Base-by-base conservation (phyloP, 352 stramenopile species). In the Phytophthora hibernalis region DNA sequence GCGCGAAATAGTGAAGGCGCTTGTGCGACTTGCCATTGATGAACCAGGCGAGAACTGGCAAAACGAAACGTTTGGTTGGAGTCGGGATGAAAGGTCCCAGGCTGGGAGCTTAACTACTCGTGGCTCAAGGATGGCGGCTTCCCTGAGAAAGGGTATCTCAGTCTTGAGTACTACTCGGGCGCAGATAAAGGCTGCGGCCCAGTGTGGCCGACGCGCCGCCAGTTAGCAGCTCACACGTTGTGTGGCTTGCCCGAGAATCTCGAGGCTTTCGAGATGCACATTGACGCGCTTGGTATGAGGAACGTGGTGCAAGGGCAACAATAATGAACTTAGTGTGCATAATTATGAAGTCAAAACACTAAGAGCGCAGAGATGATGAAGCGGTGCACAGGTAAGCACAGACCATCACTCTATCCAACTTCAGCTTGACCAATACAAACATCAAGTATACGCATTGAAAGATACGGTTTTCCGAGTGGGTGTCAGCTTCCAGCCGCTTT, bases 41-140 rank as follows among this genome's bases (percentile, higher is more conserved):
- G 86, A 94, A 45, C 86, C 86, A 0, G 86, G 86, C 5, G 83
- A 94, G 63, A 94, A 94, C 64, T 94, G 86, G 86, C 82, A 90
- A 60, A 67, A 70, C 11, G 82, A 92, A 57, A 92, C 76, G 9
- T 94, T 92, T 61, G 83, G 83, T 12, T 92, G 83, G 86, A 89
- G 77, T 30, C 80, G 83, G 22, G 81, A 87, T n/a, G 84, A 94
- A 76, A 83, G 31, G 88, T 94, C 22, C 86, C 86, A 0, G 86
- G 86, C 18, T 94, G 86, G 86, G 81, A 92, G 56, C 83, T 94
- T 56, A 92, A 92, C 42, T 68, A 87, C 48, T 90, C 81, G 51
- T 94, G 86, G 86, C 75, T 92, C 42, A 91, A 90, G 61, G 86
- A 94, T 60, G 80, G 84, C 21, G 83, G 81, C 1, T 92, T 92